A percentile compares a stretch with the other conserved stretches of the same genome.
These are phyloP conservation scores for Sarocladium kiliense DNA, from an alignment of 2,329 filamentous ascomycete species.

Conservation along the genomic window DNA sequence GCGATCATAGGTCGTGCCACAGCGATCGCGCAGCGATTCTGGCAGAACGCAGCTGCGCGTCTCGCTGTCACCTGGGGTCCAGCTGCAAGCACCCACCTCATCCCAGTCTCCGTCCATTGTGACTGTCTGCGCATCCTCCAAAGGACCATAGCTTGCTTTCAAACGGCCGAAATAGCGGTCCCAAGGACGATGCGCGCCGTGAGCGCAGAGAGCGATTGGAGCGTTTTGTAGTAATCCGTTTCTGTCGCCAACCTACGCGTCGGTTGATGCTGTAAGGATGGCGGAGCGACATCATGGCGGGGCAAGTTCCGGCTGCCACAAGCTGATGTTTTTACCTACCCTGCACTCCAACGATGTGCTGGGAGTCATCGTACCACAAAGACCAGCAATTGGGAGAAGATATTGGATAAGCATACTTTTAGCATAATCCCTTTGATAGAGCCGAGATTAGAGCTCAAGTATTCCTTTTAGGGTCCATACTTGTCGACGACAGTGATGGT, in stretches of 20 bases:
- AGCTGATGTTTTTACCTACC: not conserved
- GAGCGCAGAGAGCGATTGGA: not conserved
- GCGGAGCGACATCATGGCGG: slow-evolving; percentile 8
- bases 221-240: not conserved
- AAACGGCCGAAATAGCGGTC: not conserved
- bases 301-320: not conserved
- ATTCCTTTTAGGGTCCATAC: no score
- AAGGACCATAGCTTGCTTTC: slow-evolving; percentile 24
- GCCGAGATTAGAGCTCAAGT: no score
- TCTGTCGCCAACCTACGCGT: not conserved
- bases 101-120: slow-evolving; percentile 65
- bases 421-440: no score
- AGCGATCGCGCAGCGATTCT: not conserved
- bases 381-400: no score
- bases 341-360: not conserved
- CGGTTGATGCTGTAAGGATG: not conserved
- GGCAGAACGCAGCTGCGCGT: not conserved
- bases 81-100: slow-evolving; percentile 44
- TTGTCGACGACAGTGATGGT: no score
- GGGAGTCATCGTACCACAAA: no score
- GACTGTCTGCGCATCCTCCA: slow-evolving; percentile 31
- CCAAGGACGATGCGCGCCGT: not conserved
- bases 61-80: not conserved
- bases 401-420: no score
- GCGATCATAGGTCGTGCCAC: not conserved